Evolutionary conservation across 805 yeast genomes (phyloP), one percentile per base, ranked within the genome.

Genomic region (Barnettozyma sp.): DNA sequence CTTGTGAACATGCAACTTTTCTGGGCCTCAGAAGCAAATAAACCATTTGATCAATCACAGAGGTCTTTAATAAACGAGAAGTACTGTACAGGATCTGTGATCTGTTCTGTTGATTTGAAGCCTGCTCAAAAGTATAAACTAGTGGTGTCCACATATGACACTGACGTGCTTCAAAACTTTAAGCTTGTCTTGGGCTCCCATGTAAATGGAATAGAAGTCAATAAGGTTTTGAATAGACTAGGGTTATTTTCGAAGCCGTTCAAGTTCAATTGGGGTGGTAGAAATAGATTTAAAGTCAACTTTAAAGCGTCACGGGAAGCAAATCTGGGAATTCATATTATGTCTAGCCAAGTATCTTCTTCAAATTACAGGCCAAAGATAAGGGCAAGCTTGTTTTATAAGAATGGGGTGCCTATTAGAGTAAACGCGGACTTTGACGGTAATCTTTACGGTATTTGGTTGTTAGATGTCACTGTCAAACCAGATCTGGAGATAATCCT

Each of bases 341-440:
- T 46, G 43, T 23, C 43, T 10, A 25, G 31, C 3, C 31, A 42
- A 8, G 14, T 28, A 2, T 16, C 30, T 0, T 22, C 26, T 10
- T 36, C 54, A 1, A 26, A 45, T n/a, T 71, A 71, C 41, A 55
- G 73, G 27, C 76, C 77, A 8, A 61, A 60, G 15, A 52, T 70
- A 4, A 45, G 76, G 32, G 76, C 65, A 0, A 66, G 72, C 10
- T 41, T 71, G 7, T 58, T 61, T 26, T 69, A 62, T 41, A 60
- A 68, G 14, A 55, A 65, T 4, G 70, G 76, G 2, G 78, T 71
- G 28, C 62, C 63, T 13, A 57, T 76, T 7, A 60, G 63, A 15
- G 41, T 71, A 15, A 41, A 39, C 46, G 14, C 48, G 66, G 27
- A 65, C 56, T 41, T 62, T 67, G 58, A 56, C 36, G 66, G 65